Evolutionary conservation across 305 asterid genomes (phyloP).

Genomic region (Fraxinus ornus): DNA sequence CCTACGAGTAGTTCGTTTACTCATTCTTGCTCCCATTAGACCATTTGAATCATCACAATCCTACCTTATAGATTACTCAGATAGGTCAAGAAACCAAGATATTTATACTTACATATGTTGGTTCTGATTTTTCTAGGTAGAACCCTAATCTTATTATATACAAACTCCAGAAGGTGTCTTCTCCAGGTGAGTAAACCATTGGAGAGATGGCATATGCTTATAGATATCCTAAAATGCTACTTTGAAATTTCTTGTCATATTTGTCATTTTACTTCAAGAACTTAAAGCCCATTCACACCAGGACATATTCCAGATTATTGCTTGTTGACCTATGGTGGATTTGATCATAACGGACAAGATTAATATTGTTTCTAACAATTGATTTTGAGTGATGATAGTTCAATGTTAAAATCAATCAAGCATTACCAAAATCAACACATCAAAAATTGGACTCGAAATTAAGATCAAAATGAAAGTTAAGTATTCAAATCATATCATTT

Average conservation of each 20-base stretch:
- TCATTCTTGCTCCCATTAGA: neutral
- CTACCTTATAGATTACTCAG: neutral
- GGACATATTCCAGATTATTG: neutral
- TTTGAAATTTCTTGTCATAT: neutral
- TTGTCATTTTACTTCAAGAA: neutral
- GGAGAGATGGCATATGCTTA: neutral
- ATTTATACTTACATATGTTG: neutral
- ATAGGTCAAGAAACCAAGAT: neutral
- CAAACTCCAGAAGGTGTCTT: too few species aligned
- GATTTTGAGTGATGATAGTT: too few species aligned
- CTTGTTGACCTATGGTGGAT: too few species aligned
- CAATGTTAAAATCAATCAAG: too few species aligned
- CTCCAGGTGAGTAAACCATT: neutral
- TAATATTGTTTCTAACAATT: too few species aligned
- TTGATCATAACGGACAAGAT: too few species aligned
- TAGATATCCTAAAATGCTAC: neutral
- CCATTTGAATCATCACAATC: neutral
- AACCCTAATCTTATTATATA: too few species aligned
- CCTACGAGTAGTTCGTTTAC: conserved; percentile 10
- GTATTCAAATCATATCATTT: too few species aligned
- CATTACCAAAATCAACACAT: too few species aligned
- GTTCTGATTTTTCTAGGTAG: too few species aligned
- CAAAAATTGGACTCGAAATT: too few species aligned
- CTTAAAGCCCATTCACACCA: neutral
- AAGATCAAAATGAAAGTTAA: too few species aligned